Conservation (phyloP, 202 grass and related monocot genomes). For the Panicum virgatum region DNA sequence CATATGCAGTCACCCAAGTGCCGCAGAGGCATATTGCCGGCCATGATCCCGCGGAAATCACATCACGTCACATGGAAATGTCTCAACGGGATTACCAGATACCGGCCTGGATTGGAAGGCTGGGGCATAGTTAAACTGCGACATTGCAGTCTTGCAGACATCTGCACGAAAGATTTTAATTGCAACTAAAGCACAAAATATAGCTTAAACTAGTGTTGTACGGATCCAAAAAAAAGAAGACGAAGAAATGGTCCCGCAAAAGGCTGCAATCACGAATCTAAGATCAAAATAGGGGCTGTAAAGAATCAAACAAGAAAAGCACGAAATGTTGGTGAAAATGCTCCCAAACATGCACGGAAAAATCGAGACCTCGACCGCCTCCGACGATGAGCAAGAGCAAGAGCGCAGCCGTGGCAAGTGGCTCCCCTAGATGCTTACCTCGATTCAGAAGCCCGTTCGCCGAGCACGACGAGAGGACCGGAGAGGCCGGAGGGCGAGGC, state of each 20-base stretch:
- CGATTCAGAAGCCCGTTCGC: neutral
- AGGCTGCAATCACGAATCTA: neutral
- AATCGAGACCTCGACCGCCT: neutral
- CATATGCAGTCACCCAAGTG: neutral
- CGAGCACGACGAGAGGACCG: neutral
- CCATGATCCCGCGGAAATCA: neutral
- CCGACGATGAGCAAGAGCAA: neutral
- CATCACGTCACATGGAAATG: neutral
- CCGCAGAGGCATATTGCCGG: neutral
- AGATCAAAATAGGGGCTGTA: neutral
- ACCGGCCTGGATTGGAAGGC: neutral
- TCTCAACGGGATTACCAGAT: neutral
- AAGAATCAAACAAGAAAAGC: neutral
- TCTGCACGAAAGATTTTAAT: neutral
- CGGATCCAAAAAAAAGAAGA: neutral
- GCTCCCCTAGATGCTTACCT: neutral
- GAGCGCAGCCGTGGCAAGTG: no score
- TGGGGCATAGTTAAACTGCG: neutral
- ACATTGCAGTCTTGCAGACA: neutral
- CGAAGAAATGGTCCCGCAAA: neutral
- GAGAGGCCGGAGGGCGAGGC: neutral
- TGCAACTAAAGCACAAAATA: neutral
- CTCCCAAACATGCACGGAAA: neutral
- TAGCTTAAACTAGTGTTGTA: neutral
- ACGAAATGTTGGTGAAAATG: neutral